A percentile compares a stretch with the other conserved stretches of the same genome.
Conservation (phyloP, 164 flowering plant genomes). For the Warburgia ugandensis region DNA sequence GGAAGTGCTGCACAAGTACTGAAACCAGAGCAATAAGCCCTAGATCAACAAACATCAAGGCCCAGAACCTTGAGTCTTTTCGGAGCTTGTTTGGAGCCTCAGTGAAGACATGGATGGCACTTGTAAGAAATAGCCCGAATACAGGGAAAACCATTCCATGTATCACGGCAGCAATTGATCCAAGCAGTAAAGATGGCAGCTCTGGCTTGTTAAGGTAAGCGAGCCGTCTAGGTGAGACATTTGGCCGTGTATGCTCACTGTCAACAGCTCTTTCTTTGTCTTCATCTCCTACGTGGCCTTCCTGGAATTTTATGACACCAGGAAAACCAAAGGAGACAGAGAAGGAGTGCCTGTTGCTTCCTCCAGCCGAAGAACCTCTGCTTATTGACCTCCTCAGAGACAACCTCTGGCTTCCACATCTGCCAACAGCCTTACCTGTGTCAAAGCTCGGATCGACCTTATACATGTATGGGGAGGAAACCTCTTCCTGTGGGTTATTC, state of each 20-base stretch:
- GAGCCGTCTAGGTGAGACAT: slow-evolving; percentile 35
- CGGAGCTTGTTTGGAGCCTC: slow-evolving; percentile 30
- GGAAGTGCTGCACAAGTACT: slow-evolving; percentile 37
- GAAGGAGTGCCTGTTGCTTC: slow-evolving; percentile 17
- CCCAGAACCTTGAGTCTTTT: slow-evolving; percentile 49
- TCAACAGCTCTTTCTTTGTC: slow-evolving; percentile 1
- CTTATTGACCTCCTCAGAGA: slow-evolving; percentile 27
- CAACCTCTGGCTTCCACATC: slow-evolving; percentile 24
- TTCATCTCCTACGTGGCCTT: slow-evolving; percentile 8
- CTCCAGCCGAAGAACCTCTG: slow-evolving; percentile 27
- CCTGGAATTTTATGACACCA: slow-evolving; percentile 13
- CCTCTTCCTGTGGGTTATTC: slow-evolving; percentile 15
- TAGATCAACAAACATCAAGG: slow-evolving; percentile 27
- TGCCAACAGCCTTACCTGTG: slow-evolving; percentile 10
- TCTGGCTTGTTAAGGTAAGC: slow-evolving; percentile 58
- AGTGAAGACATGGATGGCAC: slow-evolving; percentile 40
- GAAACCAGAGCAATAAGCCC: slow-evolving; percentile 22
- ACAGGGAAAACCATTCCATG: slow-evolving; percentile 49
- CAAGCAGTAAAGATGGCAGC: slow-evolving; percentile 37
- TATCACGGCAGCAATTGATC: slow-evolving; percentile 37
- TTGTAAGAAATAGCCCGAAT: slow-evolving; percentile 45
- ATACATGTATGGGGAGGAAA: slow-evolving; percentile 1
- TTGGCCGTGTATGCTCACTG: slow-evolving; percentile 8
- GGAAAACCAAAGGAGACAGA: slow-evolving; percentile 20
- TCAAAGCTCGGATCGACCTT: not conserved